Conservation (phyloP, 805 yeast genomes). For the Nakazawaea ishiwadae region DNA sequence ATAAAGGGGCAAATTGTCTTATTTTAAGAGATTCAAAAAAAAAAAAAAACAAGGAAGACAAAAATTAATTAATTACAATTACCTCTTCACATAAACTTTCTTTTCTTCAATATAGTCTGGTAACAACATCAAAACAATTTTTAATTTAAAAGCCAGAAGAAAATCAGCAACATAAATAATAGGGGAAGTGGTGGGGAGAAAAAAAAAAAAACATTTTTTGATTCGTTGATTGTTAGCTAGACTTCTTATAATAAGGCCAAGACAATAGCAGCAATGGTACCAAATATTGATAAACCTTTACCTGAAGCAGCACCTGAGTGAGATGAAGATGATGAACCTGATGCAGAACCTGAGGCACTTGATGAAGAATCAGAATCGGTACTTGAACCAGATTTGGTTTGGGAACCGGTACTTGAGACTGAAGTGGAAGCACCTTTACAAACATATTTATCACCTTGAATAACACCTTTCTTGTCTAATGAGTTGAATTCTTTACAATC, state of each 20-base stretch:
- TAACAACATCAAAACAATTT: too few relatives aligned
- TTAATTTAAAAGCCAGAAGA: too few relatives aligned
- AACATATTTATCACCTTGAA: conserved; percentile 85
- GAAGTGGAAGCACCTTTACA: conserved; percentile 62
- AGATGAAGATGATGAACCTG: conserved; percentile 28
- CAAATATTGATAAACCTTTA: conserved; percentile 37
- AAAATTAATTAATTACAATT: too few relatives aligned
- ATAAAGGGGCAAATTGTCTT: too few relatives aligned
- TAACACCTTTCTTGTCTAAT: conserved; percentile 71
- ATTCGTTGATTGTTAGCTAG: neutral
- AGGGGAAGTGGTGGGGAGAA: too few relatives aligned
- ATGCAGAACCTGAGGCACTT: conserved; percentile 34
- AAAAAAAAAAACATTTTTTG: neutral
- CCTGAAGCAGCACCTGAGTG: conserved; percentile 22
- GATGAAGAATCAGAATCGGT: conserved; percentile 23
- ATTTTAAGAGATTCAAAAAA: too few relatives aligned
- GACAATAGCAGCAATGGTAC: conserved; percentile 45
- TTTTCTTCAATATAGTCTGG: too few relatives aligned
- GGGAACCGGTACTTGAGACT: conserved; percentile 35
- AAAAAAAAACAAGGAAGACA: too few relatives aligned
- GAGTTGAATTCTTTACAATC: conserved; percentile 74
- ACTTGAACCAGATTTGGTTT: conserved; percentile 22
- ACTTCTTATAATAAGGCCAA: conserved; percentile 43
- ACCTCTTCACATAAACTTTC: too few relatives aligned
- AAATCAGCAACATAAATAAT: too few relatives aligned